A percentile compares a stretch with the other conserved stretches of the same genome.
phyloP scores from a whole-genome alignment of 306 rosid species.

The Rosa multiflora region DNA sequence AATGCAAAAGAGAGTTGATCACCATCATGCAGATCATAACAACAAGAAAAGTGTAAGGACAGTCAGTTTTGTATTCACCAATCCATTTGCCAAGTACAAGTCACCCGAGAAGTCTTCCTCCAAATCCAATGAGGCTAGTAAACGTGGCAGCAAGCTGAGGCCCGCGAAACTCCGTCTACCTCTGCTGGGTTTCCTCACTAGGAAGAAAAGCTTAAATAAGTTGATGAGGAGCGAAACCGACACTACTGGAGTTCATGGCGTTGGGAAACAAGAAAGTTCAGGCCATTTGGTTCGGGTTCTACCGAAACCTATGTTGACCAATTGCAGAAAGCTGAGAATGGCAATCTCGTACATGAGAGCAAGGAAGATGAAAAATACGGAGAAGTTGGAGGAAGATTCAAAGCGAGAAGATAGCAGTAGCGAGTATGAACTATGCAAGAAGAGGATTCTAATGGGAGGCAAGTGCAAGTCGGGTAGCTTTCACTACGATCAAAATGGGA shows the following conservation, averaged over 20 bases:
- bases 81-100: constrained; percentile 19
- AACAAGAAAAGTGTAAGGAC: constrained; percentile 13
- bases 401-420: neutral
- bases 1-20: constrained; percentile 29
- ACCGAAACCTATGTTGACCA: constrained; percentile 6
- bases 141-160: neutral
- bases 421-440: constrained; percentile 46
- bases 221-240: neutral
- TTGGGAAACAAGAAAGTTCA: constrained; percentile 24
- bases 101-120: neutral
- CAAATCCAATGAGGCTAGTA: neutral
- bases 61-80: constrained; percentile 21
- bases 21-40: neutral
- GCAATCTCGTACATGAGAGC: neutral
- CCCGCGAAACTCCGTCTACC: neutral
- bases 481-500: constrained; percentile 32
- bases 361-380: constrained; percentile 16
- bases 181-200: neutral
- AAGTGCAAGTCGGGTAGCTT: constrained; percentile 59
- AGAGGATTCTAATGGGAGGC: constrained; percentile 70
- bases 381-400: constrained; percentile 1
- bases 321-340: neutral
- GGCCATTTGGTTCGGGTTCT: constrained; percentile 28
- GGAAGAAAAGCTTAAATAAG: neutral
- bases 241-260: neutral